These are phyloP conservation scores for Esteya vermicola DNA, from an alignment of 2,329 filamentous ascomycete species.

Conservation along the genomic window DNA sequence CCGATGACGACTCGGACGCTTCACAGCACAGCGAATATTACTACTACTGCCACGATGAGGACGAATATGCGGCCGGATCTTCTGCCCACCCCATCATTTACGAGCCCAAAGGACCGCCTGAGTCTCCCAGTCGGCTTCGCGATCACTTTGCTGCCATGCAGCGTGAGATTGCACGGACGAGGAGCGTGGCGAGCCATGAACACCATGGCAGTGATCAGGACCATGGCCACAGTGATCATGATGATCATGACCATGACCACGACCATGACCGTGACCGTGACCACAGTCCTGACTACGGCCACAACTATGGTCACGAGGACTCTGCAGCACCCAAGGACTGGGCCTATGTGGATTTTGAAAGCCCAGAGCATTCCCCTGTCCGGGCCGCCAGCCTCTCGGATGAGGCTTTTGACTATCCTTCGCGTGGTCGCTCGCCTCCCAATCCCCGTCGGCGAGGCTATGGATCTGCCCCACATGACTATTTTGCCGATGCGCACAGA, in stretches of 20 bases:
- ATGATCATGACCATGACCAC: no score
- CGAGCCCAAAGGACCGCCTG: slow-evolving; percentile 11
- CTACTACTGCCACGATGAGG: no score
- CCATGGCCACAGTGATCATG: no score
- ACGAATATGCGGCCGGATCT: slow-evolving; percentile 7
- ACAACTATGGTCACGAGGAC: no score
- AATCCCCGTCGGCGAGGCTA: slow-evolving; percentile 27
- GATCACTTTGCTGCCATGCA: slow-evolving; percentile 18
- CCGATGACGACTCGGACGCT: slow-evolving; percentile 12
- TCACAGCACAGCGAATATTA: slow-evolving; percentile 14
- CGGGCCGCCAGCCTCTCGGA: slow-evolving; percentile 20
- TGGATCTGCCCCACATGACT: not conserved
- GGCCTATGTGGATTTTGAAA: slow-evolving; percentile 25
- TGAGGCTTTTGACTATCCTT: slow-evolving; percentile 29
- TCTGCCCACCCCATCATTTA: slow-evolving; percentile 7
- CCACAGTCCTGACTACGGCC: no score
- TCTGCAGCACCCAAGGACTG: slow-evolving; percentile 28
- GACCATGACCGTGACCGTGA: no score
- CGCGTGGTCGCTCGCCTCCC: slow-evolving; percentile 38
- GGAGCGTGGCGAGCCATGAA: no score
- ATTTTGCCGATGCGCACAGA: not conserved
- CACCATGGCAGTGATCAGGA: no score
- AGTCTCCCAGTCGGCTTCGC: slow-evolving; percentile 24
- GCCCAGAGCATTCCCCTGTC: slow-evolving; percentile 20
- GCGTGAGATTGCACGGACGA: slow-evolving; percentile 1